Base-by-base conservation (phyloP, 768 basidiomycete genomes). In the Lentinus tigrinus region DNA sequence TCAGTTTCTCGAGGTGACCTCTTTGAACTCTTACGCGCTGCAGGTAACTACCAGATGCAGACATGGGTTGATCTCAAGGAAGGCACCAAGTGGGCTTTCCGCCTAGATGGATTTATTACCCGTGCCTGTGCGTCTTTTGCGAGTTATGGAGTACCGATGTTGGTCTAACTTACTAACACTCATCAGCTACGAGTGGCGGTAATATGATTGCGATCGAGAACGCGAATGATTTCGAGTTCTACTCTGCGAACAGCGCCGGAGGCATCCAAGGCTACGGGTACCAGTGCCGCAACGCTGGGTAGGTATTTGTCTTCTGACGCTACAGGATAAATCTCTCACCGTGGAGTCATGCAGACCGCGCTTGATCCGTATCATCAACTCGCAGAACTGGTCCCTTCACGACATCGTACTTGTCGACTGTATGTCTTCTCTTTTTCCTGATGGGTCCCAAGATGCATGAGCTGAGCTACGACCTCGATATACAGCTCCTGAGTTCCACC, bases 361-460 rank as follows among this genome's bases (percentile, higher is more conserved):
- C 19, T 58, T 72, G 39, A 51, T 72, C 44, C 70, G 70, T 34
- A 61, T 72, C 6, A 57, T 68, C 39, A 67, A 63, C 16, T 67
- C 67, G 14, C 65, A 57, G 4, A 67, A 66, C 58, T 72, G 63
- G 61, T 72, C 71, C 16, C 47, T 72, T 3, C 71, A 72, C 43
- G 71, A 72, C 52, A 58, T 72, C 36, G 64, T 72, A 42, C 61
- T 72, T n/a, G 71, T 72, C 14, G 71, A 72, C 54, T 66, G 65
- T 70, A 55, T 53, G 62, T 47, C 7, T 16, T 0, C 19, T 3
- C 5, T 28, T 26, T 34, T 36, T n/a, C n/a, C n/a, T n/a, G n/a
- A n/a, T n/a, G n/a, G n/a, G n/a, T n/a, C n/a, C n/a, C n/a, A n/a
- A n/a, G n/a, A n/a, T n/a, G n/a, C 2, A 17, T 3, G 16, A 14